A percentile compares a stretch with the other conserved stretches of the same genome.
Conservation (phyloP, 2,329 filamentous ascomycete species). For the Colletotrichum scovillei region DNA sequence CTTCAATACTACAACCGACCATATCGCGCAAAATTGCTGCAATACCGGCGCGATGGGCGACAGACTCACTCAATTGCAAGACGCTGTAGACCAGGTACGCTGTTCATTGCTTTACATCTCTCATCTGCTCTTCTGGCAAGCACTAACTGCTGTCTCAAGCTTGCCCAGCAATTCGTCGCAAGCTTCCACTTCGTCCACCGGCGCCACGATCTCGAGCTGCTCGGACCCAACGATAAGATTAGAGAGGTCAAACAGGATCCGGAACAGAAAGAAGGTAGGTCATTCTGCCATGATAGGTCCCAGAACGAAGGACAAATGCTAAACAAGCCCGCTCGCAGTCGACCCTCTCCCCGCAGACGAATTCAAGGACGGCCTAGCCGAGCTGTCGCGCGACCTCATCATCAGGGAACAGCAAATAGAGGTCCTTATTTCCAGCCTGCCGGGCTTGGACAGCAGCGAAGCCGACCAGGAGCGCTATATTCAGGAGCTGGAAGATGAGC, state of each 20-base stretch:
- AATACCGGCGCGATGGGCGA: conserved; percentile 69
- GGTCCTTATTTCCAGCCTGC: conserved; percentile 77
- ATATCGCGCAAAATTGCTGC: neutral
- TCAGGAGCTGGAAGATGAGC: conserved; percentile 72
- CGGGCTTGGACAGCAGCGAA: conserved; percentile 83
- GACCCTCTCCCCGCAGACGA: conserved; percentile 71
- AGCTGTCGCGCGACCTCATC: conserved; percentile 81
- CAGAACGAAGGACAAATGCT: neutral
- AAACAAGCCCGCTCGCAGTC: conserved; percentile 52
- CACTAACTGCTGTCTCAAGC: conserved; percentile 52
- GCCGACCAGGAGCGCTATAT: conserved; percentile 78
- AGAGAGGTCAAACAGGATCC: conserved; percentile 67
- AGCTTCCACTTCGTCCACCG: conserved; percentile 74
- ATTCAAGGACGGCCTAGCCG: conserved; percentile 75
- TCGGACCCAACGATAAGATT: conserved; percentile 68
- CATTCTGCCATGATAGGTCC: neutral
- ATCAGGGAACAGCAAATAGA: conserved; percentile 88
- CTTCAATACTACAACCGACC: neutral
- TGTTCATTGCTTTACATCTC: neutral
- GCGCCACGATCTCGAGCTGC: conserved; percentile 74
- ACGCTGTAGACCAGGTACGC: conserved; percentile 82
- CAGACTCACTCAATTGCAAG: conserved; percentile 84
- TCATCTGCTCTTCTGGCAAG: neutral
- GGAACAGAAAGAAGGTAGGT: conserved; percentile 61
- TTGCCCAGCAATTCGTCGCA: conserved; percentile 76